Base-by-base conservation (phyloP, 2,329 filamentous ascomycete genomes). In the Immersiporthe knoxdaviesiana region DNA sequence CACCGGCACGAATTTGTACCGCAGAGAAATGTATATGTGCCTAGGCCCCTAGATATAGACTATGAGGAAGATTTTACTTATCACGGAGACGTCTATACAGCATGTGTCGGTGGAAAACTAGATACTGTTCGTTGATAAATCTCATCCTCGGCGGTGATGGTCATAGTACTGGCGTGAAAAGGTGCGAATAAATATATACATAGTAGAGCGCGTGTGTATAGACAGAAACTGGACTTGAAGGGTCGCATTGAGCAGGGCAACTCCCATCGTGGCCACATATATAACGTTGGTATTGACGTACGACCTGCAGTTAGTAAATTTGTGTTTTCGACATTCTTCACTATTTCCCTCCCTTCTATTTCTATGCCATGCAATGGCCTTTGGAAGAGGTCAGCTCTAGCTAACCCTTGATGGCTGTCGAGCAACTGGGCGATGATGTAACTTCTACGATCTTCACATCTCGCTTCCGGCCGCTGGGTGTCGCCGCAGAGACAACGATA, bases 311-410 rank as follows among this genome's bases (percentile, higher is more conserved):
- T n/a, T n/a, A n/a, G n/a, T n/a, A n/a, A n/a, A n/a, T 35, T 35
- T 35, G 3, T 35, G 8, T 35, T 35, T 35, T 8, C 35, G n/a
- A n/a, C n/a, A n/a, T n/a, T n/a, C 35, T 35, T 35, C 35, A 4
- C 35, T 35, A 3, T 35, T 8, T 8, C 35, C 35, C 35, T 35
- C 35, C 35, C 35, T 35, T 35, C 35, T 35, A 35, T 35, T 35
- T 35, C 8, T 35, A 35, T 3, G 35, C 35, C 4, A 8, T 35
- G 4, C 35, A 35, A 35, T 35, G 8, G 90, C 90, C 90, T 90
- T 62, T 41, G 21, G 16, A 12, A 30, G 16, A 11, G 18, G n/a
- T 68, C 12, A 66, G 62, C 63, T 61, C 32, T 30, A 3, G 8
- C 4, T 32, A 21, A 41, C 7, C 50, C n/a, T 35, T 12, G 30